Percentiles rank a stretch among this genome's conserved stretches.
These are phyloP conservation scores for Trametes hirsuta DNA, from an alignment of 1,284 basidiomycete genomes.

Conservation along the genomic window DNA sequence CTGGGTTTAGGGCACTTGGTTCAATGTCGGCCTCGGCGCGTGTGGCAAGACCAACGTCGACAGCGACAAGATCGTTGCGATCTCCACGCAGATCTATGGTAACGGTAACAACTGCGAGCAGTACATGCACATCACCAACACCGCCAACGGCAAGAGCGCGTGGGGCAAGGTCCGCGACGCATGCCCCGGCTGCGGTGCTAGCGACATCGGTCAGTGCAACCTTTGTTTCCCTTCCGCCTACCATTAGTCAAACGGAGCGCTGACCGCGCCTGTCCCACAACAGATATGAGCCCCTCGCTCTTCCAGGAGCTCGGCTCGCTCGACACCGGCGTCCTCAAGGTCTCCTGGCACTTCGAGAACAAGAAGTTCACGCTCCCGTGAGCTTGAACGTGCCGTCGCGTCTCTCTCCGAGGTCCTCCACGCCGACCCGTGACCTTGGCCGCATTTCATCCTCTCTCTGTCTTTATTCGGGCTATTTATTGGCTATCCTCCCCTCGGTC, in stretches of 20 bases:
- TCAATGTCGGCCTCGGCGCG: slow-evolving; percentile 45
- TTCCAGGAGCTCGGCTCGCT: slow-evolving; percentile 34
- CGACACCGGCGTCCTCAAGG: slow-evolving; percentile 33
- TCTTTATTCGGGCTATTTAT: slow-evolving; percentile 25
- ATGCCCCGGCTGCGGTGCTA: slow-evolving; percentile 39
- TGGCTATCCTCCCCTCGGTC: slow-evolving; percentile 10
- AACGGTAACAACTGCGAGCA: slow-evolving; percentile 42
- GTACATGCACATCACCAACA: slow-evolving; percentile 38
- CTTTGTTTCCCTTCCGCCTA: not conserved
- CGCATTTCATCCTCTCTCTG: slow-evolving; percentile 2
- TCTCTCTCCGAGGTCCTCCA: not conserved
- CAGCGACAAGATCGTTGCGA: slow-evolving; percentile 43
- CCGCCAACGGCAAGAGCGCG: slow-evolving; percentile 36
- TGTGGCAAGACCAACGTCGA: slow-evolving; percentile 42
- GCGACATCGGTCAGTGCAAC: slow-evolving; percentile 38
- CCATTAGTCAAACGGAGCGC: not conserved
- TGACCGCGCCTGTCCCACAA: not conserved
- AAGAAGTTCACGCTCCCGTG: slow-evolving; percentile 22
- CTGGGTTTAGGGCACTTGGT: slow-evolving; percentile 44
- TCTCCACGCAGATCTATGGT: slow-evolving; percentile 40
- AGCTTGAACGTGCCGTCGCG: slow-evolving; percentile 6
- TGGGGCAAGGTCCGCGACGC: slow-evolving; percentile 38
- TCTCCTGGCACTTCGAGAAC: slow-evolving; percentile 36
- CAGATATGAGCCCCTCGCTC: slow-evolving; percentile 36
- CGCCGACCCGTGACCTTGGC: not conserved